A percentile compares a stretch with the other conserved stretches of the same genome.
Evolutionary conservation across 805 yeast species (phyloP).

Genomic region (Hanseniaspora meyeri): DNA sequence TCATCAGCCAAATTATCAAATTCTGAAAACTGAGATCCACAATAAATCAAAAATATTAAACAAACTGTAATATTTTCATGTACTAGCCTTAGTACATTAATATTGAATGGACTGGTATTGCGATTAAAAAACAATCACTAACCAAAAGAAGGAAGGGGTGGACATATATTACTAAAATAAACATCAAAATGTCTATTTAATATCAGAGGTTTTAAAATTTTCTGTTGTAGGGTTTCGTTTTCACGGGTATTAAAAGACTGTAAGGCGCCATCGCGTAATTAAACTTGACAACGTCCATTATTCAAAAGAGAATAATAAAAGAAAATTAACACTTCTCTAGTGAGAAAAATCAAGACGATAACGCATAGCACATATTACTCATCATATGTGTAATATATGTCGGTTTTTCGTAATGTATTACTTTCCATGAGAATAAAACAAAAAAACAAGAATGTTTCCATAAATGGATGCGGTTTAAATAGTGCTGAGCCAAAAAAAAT

Average conservation of each 20-base stretch:
- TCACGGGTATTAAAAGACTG: neutral
- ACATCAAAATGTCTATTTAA: neutral
- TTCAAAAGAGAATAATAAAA: neutral
- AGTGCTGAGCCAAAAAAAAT: neutral
- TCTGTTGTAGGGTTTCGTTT: slow-evolving; percentile 5
- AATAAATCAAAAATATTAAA: neutral
- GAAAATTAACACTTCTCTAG: neutral
- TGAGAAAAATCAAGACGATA: slow-evolving; percentile 25
- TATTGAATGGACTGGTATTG: neutral
- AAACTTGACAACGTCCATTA: slow-evolving; percentile 1
- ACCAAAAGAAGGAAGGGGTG: neutral
- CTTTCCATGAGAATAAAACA: neutral
- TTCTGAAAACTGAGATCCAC: too few species aligned
- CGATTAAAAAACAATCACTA: too few species aligned
- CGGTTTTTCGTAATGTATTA: neutral
- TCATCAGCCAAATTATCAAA: too few species aligned
- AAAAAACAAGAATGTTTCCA: neutral
- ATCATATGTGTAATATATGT: slow-evolving; percentile 15
- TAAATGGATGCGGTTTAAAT: neutral
- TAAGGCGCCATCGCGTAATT: slow-evolving; percentile 1
- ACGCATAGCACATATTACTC: slow-evolving; percentile 25
- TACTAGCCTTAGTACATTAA: neutral
- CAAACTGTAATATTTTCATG: neutral
- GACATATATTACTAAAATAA: neutral
- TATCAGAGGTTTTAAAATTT: neutral